Conservation (phyloP, 768 basidiomycete species). For the Kwoniella sp. region DNA sequence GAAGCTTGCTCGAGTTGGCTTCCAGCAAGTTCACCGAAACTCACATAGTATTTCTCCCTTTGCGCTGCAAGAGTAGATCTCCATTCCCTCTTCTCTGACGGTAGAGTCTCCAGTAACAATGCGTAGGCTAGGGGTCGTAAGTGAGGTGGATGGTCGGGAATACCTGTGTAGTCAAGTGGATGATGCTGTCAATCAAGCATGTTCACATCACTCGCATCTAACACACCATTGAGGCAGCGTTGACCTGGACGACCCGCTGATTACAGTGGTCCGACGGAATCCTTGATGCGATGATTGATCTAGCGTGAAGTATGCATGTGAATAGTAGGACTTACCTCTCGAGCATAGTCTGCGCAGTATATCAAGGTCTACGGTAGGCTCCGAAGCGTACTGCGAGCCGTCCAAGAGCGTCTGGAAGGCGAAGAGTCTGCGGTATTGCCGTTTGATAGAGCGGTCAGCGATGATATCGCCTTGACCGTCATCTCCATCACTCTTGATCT, state of each 20-base stretch:
- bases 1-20: no score
- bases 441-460: neutral
- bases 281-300: no score
- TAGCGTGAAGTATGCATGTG: neutral
- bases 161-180: conserved; percentile 30
- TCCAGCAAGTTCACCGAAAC: no score
- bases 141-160: conserved; percentile 48
- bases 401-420: conserved; percentile 50
- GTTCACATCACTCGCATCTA: no score
- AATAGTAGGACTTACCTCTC: conserved; percentile 33
- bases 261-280: neutral
- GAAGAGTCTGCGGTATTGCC: conserved; percentile 29
- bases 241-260: no score
- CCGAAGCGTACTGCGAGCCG: conserved; percentile 32
- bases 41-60: conserved; percentile 41
- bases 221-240: no score
- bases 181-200: neutral
- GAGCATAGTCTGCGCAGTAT: conserved; percentile 43
- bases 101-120: conserved; percentile 41
- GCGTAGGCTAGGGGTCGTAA: conserved; percentile 48
- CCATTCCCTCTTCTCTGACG: conserved; percentile 41
- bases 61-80: conserved; percentile 19
- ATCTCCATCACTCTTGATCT: no score
- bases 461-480: no score
- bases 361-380: conserved; percentile 40